These are phyloP conservation scores for Neurospora sp. DNA, from an alignment of 495 filamentous ascomycete genomes.

Conservation along the genomic window DNA sequence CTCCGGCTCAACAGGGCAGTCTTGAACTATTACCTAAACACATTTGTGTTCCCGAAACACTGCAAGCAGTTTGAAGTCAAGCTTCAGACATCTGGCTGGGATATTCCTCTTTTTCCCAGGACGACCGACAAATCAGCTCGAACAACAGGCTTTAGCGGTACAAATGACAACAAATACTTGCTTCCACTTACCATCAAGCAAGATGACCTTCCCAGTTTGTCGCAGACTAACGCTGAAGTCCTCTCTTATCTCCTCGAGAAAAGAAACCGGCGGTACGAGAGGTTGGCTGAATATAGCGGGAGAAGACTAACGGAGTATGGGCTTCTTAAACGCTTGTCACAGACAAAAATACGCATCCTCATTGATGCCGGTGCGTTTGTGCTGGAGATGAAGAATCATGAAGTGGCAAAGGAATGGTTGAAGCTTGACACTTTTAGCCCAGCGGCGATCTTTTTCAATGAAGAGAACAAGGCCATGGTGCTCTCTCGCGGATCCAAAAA, in stretches of 20 bases:
- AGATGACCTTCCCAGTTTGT: slow-evolving; percentile 34
- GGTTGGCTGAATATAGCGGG: neutral
- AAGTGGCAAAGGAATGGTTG: slow-evolving; percentile 39
- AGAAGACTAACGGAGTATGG: slow-evolving; percentile 28
- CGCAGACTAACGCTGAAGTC: slow-evolving; percentile 45
- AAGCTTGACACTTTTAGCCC: slow-evolving; percentile 18
- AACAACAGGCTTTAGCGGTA: slow-evolving; percentile 48
- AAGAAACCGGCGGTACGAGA: neutral
- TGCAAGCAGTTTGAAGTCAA: slow-evolving; percentile 45
- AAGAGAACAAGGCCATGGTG: slow-evolving; percentile 31
- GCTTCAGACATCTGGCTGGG: slow-evolving; percentile 44
- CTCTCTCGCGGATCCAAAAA: slow-evolving; percentile 15
- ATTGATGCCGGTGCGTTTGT: slow-evolving; percentile 45
- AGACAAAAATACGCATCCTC: slow-evolving; percentile 25
- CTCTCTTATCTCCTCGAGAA: neutral
- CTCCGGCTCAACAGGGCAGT: slow-evolving; percentile 27
- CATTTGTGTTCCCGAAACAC: slow-evolving; percentile 44
- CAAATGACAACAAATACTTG: slow-evolving; percentile 40
- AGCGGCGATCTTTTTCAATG: slow-evolving; percentile 24
- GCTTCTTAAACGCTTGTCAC: slow-evolving; percentile 21
- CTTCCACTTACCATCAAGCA: slow-evolving; percentile 44
- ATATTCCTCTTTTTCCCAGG: slow-evolving; percentile 31
- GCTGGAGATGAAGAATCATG: slow-evolving; percentile 32
- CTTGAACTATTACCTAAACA: slow-evolving; percentile 43
- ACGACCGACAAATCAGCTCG: slow-evolving; percentile 6